Percentiles rank a stretch among this genome's conserved stretches.
phyloP scores from a whole-genome alignment of 176 grass and related monocot species.

The Rhynchospora breviuscula region DNA sequence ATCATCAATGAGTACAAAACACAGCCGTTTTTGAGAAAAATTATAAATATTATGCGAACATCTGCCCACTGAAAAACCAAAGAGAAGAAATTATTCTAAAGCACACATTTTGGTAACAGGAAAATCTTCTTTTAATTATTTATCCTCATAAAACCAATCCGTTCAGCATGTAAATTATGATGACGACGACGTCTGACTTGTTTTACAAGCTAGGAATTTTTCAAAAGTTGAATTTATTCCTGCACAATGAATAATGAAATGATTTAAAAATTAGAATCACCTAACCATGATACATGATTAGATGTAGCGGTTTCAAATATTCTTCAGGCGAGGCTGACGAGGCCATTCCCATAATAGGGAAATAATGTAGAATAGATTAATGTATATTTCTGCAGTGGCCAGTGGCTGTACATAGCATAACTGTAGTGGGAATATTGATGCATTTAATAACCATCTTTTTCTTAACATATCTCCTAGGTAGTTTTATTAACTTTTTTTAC shows the following conservation, averaged over 20 bases:
- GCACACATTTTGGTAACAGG: not conserved
- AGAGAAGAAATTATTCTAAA: not conserved
- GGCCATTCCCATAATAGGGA: too few relatives aligned
- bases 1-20: not conserved
- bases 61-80: not conserved
- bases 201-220: slow-evolving; percentile 12
- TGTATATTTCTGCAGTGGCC: too few relatives aligned
- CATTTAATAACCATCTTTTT: too few relatives aligned
- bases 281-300: not conserved
- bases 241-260: too few relatives aligned
- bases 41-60: not conserved
- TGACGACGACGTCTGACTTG: not conserved
- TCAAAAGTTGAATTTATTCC: not conserved
- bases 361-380: too few relatives aligned
- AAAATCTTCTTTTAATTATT: not conserved
- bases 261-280: too few relatives aligned
- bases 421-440: too few relatives aligned
- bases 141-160: not conserved
- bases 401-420: too few relatives aligned
- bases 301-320: not conserved
- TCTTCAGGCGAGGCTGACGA: not conserved
- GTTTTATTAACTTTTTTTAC: too few relatives aligned
- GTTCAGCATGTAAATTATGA: not conserved
- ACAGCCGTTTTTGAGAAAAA: not conserved
- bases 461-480: too few relatives aligned